A percentile compares a stretch with the other conserved stretches of the same genome.
Conservation (phyloP, 31 red algal species). For the Endocladia muricata region DNA sequence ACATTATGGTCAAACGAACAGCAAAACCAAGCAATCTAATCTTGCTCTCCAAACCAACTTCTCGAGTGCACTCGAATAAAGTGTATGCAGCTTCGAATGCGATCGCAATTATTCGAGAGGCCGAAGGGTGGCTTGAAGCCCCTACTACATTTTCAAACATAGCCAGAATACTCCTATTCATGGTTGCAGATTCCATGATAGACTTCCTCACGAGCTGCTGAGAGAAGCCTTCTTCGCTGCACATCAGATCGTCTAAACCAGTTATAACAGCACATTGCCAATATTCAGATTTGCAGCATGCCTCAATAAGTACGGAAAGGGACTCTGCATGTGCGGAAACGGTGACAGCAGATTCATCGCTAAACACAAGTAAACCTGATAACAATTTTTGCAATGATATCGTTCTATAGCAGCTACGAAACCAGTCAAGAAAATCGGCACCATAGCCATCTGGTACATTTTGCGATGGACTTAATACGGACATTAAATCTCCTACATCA, state of each 20-base stretch:
- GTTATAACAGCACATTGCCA: constrained; percentile 16
- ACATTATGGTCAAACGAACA: constrained; percentile 36
- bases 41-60: constrained; percentile 32
- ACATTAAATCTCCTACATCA: too few species aligned
- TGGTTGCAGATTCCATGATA: constrained; percentile 55
- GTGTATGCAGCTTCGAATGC: constrained; percentile 18
- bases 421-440: constrained; percentile 19
- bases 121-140: not conserved
- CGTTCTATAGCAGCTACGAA: not conserved
- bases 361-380: constrained; percentile 16
- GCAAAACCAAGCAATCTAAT: constrained; percentile 48
- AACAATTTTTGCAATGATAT: constrained; percentile 28
- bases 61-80: constrained; percentile 6
- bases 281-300: constrained; percentile 28
- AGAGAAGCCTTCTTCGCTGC: not conserved
- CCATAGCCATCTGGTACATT: constrained; percentile 24
- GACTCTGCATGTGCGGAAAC: constrained; percentile 56
- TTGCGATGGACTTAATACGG: too few species aligned
- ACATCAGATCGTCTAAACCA: constrained; percentile 13
- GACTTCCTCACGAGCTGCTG: constrained; percentile 30
- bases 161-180: constrained; percentile 48
- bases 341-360: constrained; percentile 64
- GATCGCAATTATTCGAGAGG: constrained; percentile 7
- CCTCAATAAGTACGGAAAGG: constrained; percentile 37
- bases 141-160: constrained; percentile 54